Conservation (phyloP, 2,329 filamentous ascomycete genomes). For the Ustilaginoidea virens region DNA sequence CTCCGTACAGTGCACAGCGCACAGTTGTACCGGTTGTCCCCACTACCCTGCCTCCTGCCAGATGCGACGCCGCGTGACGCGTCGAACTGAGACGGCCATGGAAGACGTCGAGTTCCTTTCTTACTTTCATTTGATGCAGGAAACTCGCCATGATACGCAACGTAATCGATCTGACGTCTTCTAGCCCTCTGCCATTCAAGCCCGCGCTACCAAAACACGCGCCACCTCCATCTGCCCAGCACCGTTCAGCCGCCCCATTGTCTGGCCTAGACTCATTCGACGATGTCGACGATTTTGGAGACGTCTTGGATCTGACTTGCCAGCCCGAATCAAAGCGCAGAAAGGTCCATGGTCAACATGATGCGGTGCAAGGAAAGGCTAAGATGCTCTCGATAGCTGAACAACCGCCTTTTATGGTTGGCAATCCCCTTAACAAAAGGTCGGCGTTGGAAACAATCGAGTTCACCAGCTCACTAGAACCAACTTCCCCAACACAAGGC, state of each 20-base stretch:
- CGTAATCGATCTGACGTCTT: constrained; percentile 22
- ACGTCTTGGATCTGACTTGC: background rate
- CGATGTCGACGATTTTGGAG: constrained; percentile 1
- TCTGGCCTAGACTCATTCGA: background rate
- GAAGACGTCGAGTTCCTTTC: too few relatives aligned
- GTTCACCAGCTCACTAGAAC: constrained; percentile 19
- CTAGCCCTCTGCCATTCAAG: constrained; percentile 14
- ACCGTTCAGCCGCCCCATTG: too few relatives aligned
- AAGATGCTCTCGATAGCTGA: too few relatives aligned
- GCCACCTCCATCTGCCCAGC: background rate
- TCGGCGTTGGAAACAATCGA: constrained; percentile 16
- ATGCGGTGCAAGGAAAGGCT: too few relatives aligned
- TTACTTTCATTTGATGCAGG: too few relatives aligned
- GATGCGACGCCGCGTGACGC: too few relatives aligned
- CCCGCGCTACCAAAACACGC: background rate
- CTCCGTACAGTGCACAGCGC: too few relatives aligned
- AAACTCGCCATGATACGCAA: constrained; percentile 13
- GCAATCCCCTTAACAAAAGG: background rate
- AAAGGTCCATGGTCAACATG: background rate
- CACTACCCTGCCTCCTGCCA: too few relatives aligned
- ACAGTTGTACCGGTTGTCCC: too few relatives aligned
- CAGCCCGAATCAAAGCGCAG: background rate
- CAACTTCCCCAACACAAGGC: background rate
- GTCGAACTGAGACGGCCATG: too few relatives aligned
- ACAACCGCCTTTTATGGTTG: background rate